Evolutionary conservation across 176 grass and related monocot genomes (phyloP).

Genomic region (Bolboschoenus planiculmis): DNA sequence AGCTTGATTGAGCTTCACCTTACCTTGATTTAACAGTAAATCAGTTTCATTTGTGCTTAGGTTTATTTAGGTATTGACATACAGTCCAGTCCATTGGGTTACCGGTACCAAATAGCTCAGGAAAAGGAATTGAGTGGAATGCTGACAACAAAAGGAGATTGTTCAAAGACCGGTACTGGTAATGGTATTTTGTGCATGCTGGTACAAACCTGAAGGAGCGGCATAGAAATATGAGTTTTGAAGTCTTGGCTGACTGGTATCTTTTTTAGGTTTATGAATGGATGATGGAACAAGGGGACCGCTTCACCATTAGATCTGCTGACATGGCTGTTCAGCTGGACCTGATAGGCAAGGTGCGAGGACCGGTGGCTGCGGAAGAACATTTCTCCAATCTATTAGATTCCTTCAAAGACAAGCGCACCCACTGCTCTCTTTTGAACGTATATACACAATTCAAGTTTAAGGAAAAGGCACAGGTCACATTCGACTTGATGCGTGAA

Average conservation of each 20-base stretch:
- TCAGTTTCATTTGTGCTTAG: neutral
- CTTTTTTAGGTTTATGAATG: conserved; percentile 68
- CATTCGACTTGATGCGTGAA: conserved; percentile 55
- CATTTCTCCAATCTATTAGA: conserved; percentile 66
- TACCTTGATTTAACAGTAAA: conserved; percentile 2
- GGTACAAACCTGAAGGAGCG: neutral
- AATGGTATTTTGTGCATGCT: neutral
- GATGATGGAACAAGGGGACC: conserved; percentile 52
- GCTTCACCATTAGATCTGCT: conserved; percentile 51
- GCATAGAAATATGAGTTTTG: neutral
- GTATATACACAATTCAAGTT: conserved; percentile 67
- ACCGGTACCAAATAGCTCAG: neutral
- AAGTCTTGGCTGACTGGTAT: neutral
- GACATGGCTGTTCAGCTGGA: conserved; percentile 88
- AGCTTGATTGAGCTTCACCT: neutral
- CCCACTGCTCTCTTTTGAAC: conserved; percentile 81
- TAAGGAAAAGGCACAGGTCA: conserved; percentile 64
- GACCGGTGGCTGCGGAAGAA: conserved; percentile 58
- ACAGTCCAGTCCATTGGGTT: neutral
- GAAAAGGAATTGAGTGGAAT: neutral
- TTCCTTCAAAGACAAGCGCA: conserved; percentile 61
- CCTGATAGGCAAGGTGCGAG: conserved; percentile 64
- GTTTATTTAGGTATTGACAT: too few relatives aligned
- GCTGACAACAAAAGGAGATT: neutral
- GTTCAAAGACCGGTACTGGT: neutral